Evolutionary conservation across 768 basidiomycete species (phyloP), one percentile per base, ranked within the genome.

Genomic region (Kwoniella pini): DNA sequence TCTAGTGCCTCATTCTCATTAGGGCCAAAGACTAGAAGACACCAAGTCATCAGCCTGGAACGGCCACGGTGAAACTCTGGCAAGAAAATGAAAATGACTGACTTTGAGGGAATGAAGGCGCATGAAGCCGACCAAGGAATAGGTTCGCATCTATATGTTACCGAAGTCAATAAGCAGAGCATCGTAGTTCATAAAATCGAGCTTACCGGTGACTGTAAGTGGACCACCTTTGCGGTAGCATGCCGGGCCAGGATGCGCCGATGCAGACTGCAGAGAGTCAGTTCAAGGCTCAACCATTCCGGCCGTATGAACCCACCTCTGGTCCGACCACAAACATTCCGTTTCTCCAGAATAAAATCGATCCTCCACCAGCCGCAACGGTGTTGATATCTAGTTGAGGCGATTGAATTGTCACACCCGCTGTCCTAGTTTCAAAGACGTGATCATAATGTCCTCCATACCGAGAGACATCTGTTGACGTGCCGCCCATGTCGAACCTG

Each of bases 291-390:
- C n/a, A n/a, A n/a, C n/a, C n/a, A n/a, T n/a, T n/a, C n/a, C n/a
- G n/a, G n/a, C n/a, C n/a, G n/a, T n/a, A n/a, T n/a, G n/a, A n/a
- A n/a, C n/a, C n/a, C n/a, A n/a, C n/a, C 27, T 94, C 88, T 0
- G 94, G 94, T 0, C 94, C 94, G 19, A 91, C 88, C n/a, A 86
- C 81, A 81, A 96, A 96, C 22, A 98, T 82, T 1, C 93, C 92
- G 67, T 94, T 94, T 27, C 87, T 83, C 82, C 90, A 97, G 6
- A 85, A 87, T 42, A 97, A 81, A 67, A 92, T 88, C 0, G 89
- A 91, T 0, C 94, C 94, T 43, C 94, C 95, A 2, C 95, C 94
- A 0, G 95, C 94, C 7, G 72, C 72, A 13, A 74, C 72, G 15
- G 72, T 74, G 45, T 70, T 68, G 60, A 74, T 74, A 54, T 74